Evolutionary conservation across 441 rosid genomes (phyloP).

Genomic region (Arabidopsis hybrid): DNA sequence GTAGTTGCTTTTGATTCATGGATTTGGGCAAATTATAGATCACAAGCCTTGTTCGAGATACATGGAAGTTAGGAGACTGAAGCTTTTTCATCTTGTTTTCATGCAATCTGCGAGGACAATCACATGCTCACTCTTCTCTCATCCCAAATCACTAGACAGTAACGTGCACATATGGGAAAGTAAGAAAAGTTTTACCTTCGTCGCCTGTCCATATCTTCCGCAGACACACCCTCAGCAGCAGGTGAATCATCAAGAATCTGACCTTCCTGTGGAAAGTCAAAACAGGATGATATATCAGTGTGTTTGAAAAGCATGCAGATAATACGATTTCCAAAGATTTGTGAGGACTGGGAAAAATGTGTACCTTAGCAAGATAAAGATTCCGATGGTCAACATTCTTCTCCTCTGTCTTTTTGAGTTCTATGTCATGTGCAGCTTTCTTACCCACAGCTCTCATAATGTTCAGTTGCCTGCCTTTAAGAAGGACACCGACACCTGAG

Average conservation of each 20-base stretch:
- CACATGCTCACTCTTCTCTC: slow-evolving; percentile 31
- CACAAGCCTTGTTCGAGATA: slow-evolving; percentile 78
- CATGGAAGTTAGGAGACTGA: slow-evolving; percentile 91
- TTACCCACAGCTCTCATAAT: slow-evolving; percentile 84
- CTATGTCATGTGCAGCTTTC: slow-evolving; percentile 80
- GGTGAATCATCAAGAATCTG: slow-evolving; percentile 85
- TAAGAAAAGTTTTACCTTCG: slow-evolving; percentile 50
- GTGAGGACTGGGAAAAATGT: slow-evolving; percentile 2
- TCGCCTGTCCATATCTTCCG: slow-evolving; percentile 77
- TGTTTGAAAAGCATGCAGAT: slow-evolving; percentile 11
- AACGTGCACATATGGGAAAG: slow-evolving; percentile 10
- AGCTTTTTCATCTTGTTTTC: slow-evolving; percentile 88
- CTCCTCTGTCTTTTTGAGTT: slow-evolving; percentile 67
- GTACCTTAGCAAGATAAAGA: slow-evolving; percentile 89
- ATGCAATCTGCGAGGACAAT: slow-evolving; percentile 64
- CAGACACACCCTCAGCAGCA: slow-evolving; percentile 91
- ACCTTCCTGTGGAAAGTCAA: slow-evolving; percentile 72
- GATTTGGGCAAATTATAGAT: slow-evolving; percentile 85
- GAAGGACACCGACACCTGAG: slow-evolving; percentile 77
- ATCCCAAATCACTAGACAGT: slow-evolving; percentile 18
- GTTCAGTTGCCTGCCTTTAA: slow-evolving; percentile 79
- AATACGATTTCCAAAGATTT: slow-evolving; percentile 24
- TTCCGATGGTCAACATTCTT: slow-evolving; percentile 83
- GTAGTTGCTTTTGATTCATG: slow-evolving; percentile 71
- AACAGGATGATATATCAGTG: slow-evolving; percentile 9